Evolutionary conservation across 495 filamentous ascomycete species (phyloP), one percentile per base, ranked within the genome.

Genomic region (Tetracladium marchalianum): DNA sequence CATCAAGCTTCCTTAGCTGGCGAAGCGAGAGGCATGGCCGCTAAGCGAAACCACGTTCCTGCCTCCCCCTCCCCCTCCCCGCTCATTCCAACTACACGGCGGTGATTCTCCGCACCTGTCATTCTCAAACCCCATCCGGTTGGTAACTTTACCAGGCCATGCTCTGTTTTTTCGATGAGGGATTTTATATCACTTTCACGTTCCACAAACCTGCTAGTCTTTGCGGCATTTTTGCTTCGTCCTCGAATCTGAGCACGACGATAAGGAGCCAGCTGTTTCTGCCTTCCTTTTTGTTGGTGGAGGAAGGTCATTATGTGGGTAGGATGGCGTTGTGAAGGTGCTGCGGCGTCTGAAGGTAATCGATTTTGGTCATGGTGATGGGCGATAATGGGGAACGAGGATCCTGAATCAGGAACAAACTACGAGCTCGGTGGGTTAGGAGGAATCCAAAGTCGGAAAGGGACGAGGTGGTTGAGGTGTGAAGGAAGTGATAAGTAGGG

Each of bases 191-290:
- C 22, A 27, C 22, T 7, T 27, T 27, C 22, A 27, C 22, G 22
- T 27, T 27, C 22, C 22, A 27, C 22, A 27, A 27, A 27, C 22
- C 7, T 27, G 22, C 22, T 27, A 27, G 22, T 7, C 22, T 27
- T 27, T 52, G 53, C 44, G 53, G 31, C 15, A 56, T 52, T 56
- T 56, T 56, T 41, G 53, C 53, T 49, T 27, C 22, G 3, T 56
- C 41, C 53, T 56, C 53, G 49, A 56, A 56, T 56, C 53, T 52
- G 40, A 37, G 45, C 18, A 11, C 49, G 41, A 47, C 39, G 53
- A 55, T 55, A 51, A 44, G 27, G 44, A 40, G 13, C 17, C 12
- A 36, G 33, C n/a, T 12, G 22, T 34, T 44, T 10, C 36, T 38
- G 35, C 7, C 24, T 37, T 10, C 33, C 10, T 33, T 39, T 31